Evolutionary conservation across 371 early-diverging fungal genomes (phyloP), one percentile per base, ranked within the genome.

Genomic region (Mycotypha africana): DNA sequence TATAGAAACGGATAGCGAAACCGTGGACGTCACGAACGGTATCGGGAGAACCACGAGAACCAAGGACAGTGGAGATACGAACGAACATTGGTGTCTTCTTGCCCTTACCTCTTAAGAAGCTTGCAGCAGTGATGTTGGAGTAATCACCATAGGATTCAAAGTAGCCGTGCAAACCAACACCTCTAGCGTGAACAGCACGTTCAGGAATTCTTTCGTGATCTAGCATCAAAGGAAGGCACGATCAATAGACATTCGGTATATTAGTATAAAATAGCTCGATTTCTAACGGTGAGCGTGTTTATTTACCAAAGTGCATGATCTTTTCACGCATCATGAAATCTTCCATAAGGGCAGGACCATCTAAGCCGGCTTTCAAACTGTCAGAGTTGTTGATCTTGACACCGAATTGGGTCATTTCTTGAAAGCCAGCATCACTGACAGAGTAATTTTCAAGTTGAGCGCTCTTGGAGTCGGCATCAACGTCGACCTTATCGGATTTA

Each of bases 1-100:
- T 81, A 48, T 77, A 81, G 51, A 81, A 75, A 19, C 77, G 73
- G 21, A 68, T 50, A 22, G 82, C 76, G 48, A 81, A 81, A 4
- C 82, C 82, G 35, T 76, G 74, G 10, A 67, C 70, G 42, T 81
- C 79, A 31, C 81, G 62, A 1, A 66, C 78, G 8, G 78, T 74
- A 49, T 79, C 80, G 8, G 73, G 45, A 3, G 71, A 66, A 15
- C 79, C 78, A 10, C 58, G 35, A n/a, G 40, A 53, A n/a, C 79
- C 78, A 16, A 65, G 43, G 0, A 78, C 78, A 36, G 76, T 80
- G 3, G 80, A 79, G 50, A 81, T 67, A 10, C 81, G 72, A 8
- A 63, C 60, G 65, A 81, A 81, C 0, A 66, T 47, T 12, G 80
- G 80, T 0, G 81, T 81, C 44, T 61, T 54, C 41, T 68, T 73